Percentiles rank a stretch among this genome's conserved stretches.
Evolutionary conservation across 2,329 filamentous ascomycete genomes (phyloP).

Genomic region (Clarireedia sp.): DNA sequence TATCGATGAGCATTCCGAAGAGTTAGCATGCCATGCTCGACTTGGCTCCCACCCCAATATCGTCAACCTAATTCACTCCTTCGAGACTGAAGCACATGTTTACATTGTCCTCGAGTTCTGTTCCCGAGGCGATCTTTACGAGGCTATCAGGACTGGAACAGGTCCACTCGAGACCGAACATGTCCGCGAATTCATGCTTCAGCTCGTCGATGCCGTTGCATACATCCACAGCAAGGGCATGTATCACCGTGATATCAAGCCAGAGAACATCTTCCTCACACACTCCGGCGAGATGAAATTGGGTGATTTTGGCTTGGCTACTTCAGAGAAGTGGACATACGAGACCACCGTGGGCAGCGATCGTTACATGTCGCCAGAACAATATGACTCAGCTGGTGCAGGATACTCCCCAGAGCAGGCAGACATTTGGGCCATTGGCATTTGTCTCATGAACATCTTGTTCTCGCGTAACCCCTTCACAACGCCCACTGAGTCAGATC

Average conservation of each 20-base stretch:
- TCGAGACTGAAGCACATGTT: conserved; percentile 83
- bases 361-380: conserved; percentile 98
- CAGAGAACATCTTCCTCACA: conserved; percentile 95
- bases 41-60: conserved; percentile 81
- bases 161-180: conserved; percentile 93
- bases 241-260: conserved; percentile 97
- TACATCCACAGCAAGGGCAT: conserved; percentile 87
- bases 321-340: conserved; percentile 79
- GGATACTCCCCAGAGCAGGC: conserved; percentile 92
- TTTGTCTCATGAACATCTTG: conserved; percentile 91
- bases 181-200: conserved; percentile 93
- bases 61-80: conserved; percentile 84
- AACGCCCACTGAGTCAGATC: conserved; percentile 80
- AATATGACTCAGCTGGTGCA: conserved; percentile 79
- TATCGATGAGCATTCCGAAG: conserved; percentile 76
- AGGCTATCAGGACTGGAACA: conserved; percentile 83
- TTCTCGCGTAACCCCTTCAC: conserved; percentile 97
- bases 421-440: conserved; percentile 94
- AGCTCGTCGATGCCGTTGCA: conserved; percentile 81
- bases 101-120: conserved; percentile 96
- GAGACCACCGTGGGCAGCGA: conserved; percentile 95
- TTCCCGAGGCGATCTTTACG: conserved; percentile 89
- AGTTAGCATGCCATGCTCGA: conserved; percentile 69
- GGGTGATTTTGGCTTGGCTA: conserved; percentile 91
- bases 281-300: conserved; percentile 87